A percentile compares a stretch with the other conserved stretches of the same genome.
Conservation (phyloP, 148 eudicot species). For the Chenopodium berlandieri region DNA sequence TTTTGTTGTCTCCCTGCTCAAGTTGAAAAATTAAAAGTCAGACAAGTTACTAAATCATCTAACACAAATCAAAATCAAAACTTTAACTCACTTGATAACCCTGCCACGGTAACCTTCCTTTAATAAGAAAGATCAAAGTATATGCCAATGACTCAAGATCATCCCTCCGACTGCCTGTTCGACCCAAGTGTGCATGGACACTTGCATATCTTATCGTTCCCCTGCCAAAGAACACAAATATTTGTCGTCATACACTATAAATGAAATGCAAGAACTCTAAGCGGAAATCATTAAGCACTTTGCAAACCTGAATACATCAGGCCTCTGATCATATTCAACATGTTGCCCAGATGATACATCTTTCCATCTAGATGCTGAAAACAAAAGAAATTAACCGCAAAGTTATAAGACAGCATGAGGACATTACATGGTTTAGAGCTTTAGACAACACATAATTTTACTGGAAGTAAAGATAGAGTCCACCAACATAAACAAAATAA, state of each 20-base stretch:
- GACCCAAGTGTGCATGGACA: constrained; percentile 96
- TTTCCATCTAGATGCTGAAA: constrained; percentile 91
- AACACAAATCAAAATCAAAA: constrained; percentile 8
- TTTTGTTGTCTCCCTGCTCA: constrained; percentile 91
- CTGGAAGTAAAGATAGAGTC: not conserved
- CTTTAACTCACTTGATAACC: constrained; percentile 69
- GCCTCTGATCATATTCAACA: constrained; percentile 95
- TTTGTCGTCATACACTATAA: not conserved
- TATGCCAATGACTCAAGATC: constrained; percentile 85
- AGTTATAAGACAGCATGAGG: constrained; percentile 7
- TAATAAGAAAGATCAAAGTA: constrained; percentile 70
- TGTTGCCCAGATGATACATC: constrained; percentile 81
- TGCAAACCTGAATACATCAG: constrained; percentile 89
- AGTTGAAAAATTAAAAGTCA: constrained; percentile 16
- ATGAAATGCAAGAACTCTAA: not conserved
- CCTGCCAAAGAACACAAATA: constrained; percentile 38
- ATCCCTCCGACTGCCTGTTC: constrained; percentile 89
- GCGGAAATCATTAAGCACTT: constrained; percentile 4
- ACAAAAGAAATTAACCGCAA: constrained; percentile 17
- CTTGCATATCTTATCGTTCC: constrained; percentile 97
- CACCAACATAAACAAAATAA: not conserved
- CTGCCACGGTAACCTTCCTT: constrained; percentile 83
- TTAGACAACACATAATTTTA: not conserved
- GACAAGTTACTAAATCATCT: constrained; percentile 8
- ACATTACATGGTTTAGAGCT: not conserved